Conservation (phyloP, 2,329 filamentous ascomycete genomes). For the Penicillium sp. region DNA sequence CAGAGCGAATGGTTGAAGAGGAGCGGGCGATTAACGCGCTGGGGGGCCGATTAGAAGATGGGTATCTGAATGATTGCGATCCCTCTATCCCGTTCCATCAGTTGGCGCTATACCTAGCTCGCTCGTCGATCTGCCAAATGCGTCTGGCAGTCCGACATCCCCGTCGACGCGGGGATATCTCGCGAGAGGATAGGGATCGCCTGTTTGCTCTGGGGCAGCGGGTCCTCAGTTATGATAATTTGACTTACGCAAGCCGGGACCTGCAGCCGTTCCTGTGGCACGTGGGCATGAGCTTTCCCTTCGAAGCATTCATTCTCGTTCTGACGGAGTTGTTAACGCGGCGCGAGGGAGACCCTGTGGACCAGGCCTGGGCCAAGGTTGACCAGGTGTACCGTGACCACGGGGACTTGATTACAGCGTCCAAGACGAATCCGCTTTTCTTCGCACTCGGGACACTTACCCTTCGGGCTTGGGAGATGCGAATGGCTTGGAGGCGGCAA, state of each 20-base stretch:
- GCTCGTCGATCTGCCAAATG: not conserved
- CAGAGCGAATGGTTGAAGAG: not conserved
- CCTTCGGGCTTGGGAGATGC: not conserved
- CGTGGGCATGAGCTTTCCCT: not conserved
- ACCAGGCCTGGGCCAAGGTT: conserved; percentile 6
- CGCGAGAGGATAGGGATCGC: not conserved
- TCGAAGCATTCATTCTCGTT: not conserved
- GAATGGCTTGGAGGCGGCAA: not conserved
- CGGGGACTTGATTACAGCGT: conserved; percentile 2
- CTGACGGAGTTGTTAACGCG: not conserved
- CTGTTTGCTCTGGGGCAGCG: not conserved
- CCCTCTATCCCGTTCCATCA: not conserved
- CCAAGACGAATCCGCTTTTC: conserved; percentile 5
- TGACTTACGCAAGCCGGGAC: not conserved
- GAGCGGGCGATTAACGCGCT: not conserved
- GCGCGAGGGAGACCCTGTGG: conserved; percentile 1
- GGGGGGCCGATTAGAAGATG: not conserved
- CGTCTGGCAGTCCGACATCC: not conserved
- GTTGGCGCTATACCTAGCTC: not conserved
- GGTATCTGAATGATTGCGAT: not conserved
- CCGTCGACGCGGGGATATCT: not conserved
- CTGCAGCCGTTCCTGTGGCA: not conserved
- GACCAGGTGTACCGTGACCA: conserved; percentile 6
- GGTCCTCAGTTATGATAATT: not conserved
- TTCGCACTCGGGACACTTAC: not conserved